These are phyloP conservation scores for Erythrophleum fordii DNA, from an alignment of 306 rosid genomes.

Conservation along the genomic window DNA sequence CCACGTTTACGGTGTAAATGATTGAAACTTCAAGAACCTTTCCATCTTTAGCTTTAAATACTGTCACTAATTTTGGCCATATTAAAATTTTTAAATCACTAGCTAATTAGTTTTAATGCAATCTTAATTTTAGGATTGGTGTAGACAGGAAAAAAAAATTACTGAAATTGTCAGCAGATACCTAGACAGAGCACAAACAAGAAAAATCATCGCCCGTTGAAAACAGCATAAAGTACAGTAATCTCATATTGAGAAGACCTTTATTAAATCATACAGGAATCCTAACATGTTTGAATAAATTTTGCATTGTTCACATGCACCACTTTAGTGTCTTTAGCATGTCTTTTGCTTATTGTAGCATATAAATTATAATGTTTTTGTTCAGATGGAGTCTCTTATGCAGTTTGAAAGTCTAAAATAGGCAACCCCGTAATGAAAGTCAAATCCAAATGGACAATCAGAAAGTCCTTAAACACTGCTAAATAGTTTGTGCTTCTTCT, in stretches of 20 bases:
- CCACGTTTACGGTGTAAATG: slow-evolving; percentile 15
- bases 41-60: neutral
- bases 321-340: neutral
- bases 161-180: slow-evolving; percentile 2
- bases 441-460: neutral
- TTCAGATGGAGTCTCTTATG: neutral
- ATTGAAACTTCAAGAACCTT: slow-evolving; percentile 3
- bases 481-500: neutral
- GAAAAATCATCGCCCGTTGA: neutral
- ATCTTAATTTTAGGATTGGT: neutral
- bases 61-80: neutral
- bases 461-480: neutral
- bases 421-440: neutral
- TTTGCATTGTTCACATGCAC: neutral
- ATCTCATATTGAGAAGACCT: neutral
- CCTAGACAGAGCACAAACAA: neutral
- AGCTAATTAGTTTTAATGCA: neutral
- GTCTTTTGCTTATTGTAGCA: neutral
- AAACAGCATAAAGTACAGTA: neutral
- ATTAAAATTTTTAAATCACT: slow-evolving; percentile 8
- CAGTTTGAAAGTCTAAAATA: neutral
- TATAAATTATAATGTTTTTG: neutral
- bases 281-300: neutral
- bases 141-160: neutral
- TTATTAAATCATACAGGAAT: neutral